Conservation (phyloP, 108 stramenopile species). For the Stephanodiscus minutulus region DNA sequence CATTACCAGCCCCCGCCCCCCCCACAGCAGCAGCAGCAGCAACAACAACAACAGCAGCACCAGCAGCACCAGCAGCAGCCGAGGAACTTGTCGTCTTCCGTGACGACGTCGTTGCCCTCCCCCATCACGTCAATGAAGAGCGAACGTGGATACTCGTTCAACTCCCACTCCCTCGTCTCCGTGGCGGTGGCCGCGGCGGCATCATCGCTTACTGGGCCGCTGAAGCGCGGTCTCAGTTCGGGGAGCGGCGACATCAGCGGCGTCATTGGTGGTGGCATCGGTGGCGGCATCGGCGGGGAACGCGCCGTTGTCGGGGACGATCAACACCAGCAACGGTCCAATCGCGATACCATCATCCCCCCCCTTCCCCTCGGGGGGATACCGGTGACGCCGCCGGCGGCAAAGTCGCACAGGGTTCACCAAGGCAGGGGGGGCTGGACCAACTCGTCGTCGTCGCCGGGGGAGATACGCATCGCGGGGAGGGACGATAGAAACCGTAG, state of each 20-base stretch:
- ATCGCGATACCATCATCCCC: too few species aligned
- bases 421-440: neutral
- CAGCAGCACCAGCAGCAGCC: slow-evolving; percentile 2
- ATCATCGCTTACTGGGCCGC: neutral
- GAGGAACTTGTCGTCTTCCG: too few species aligned
- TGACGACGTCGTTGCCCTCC: too few species aligned
- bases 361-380: too few species aligned
- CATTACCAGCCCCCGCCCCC: neutral
- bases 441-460: slow-evolving; percentile 11
- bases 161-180: neutral
- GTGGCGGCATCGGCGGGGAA: neutral
- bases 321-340: too few species aligned
- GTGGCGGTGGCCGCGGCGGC: too few species aligned
- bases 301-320: too few species aligned
- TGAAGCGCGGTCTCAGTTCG: neutral
- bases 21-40: too few species aligned
- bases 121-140: slow-evolving; percentile 13
- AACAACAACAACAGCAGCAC: too few species aligned
- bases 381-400: too few species aligned
- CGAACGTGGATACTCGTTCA: slow-evolving; percentile 30
- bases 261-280: too few species aligned
- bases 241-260: neutral
- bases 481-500: neutral
- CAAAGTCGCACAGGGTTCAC: neutral
- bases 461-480: neutral